Evolutionary conservation across 1,284 basidiomycete genomes (phyloP).

Genomic region (Cutaneotrichosporon arboriforme): DNA sequence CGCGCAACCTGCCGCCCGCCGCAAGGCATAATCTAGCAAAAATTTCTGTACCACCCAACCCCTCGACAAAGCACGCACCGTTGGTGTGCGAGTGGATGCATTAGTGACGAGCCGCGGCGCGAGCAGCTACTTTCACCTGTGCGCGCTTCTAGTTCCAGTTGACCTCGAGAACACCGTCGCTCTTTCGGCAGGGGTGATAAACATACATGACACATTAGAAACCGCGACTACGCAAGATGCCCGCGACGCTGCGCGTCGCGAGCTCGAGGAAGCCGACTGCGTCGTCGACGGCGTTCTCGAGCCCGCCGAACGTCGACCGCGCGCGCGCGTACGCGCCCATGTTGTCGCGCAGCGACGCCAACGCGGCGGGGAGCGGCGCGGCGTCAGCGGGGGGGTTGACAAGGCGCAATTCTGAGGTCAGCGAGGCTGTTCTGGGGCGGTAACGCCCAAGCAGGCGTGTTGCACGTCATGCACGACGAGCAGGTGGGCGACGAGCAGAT

Average conservation of each 20-base stretch:
- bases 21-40: neutral
- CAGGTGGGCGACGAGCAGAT: no score
- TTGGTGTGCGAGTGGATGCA: constrained; percentile 1
- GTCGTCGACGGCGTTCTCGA: constrained; percentile 27
- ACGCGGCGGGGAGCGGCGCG: constrained; percentile 26
- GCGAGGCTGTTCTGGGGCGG: no score
- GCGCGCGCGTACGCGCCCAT: constrained; percentile 22
- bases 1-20: no score
- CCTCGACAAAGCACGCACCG: neutral
- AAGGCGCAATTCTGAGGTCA: constrained; percentile 32
- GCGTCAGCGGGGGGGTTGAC: constrained; percentile 24
- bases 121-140: no score
- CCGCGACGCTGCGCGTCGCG: constrained; percentile 24
- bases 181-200: no score
- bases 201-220: constrained; percentile 15
- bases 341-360: constrained; percentile 23
- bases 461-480: no score
- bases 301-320: constrained; percentile 7
- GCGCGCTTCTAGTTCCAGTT: no score
- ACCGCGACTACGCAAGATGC: constrained; percentile 34
- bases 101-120: neutral
- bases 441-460: no score
- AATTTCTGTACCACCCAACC: neutral
- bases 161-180: no score
- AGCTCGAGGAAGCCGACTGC: constrained; percentile 30